Evolutionary conservation across 805 yeast species (phyloP).

Genomic region (Debaryomyces castellii): DNA sequence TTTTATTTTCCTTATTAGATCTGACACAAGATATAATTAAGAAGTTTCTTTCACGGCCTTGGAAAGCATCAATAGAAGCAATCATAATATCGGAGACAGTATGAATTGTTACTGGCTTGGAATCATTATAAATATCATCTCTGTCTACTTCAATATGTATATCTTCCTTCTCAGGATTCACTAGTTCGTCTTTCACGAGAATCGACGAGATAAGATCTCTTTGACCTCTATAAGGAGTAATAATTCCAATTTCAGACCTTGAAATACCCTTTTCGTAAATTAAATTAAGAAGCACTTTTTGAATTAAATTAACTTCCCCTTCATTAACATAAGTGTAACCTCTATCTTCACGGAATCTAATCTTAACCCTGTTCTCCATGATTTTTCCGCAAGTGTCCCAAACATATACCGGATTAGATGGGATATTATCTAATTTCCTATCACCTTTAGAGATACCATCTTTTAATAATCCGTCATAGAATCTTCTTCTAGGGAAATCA

Average conservation of each 20-base stretch:
- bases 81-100: constrained; percentile 45
- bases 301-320: constrained; percentile 51
- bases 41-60: constrained; percentile 57
- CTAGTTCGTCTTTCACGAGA: constrained; percentile 48
- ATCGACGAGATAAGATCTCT: constrained; percentile 57
- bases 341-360: constrained; percentile 43
- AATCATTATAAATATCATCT: constrained; percentile 52
- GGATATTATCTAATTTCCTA: constrained; percentile 46
- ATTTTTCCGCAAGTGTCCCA: constrained; percentile 56
- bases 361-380: constrained; percentile 49
- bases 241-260: constrained; percentile 56
- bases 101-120: constrained; percentile 50
- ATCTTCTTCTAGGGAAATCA: constrained; percentile 54
- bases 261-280: constrained; percentile 54
- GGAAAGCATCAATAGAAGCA: constrained; percentile 65
- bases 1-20: constrained; percentile 68
- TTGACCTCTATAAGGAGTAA: constrained; percentile 78
- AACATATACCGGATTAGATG: constrained; percentile 53
- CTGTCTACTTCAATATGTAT: constrained; percentile 57
- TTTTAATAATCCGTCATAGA: constrained; percentile 48
- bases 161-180: constrained; percentile 53
- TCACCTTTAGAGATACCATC: constrained; percentile 61
- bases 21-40: constrained; percentile 53
- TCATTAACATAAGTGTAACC: constrained; percentile 61
- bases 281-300: constrained; percentile 48